These are phyloP conservation scores for Klebsormidium nitens DNA, from an alignment of 139 green algal genomes.

Conservation along the genomic window DNA sequence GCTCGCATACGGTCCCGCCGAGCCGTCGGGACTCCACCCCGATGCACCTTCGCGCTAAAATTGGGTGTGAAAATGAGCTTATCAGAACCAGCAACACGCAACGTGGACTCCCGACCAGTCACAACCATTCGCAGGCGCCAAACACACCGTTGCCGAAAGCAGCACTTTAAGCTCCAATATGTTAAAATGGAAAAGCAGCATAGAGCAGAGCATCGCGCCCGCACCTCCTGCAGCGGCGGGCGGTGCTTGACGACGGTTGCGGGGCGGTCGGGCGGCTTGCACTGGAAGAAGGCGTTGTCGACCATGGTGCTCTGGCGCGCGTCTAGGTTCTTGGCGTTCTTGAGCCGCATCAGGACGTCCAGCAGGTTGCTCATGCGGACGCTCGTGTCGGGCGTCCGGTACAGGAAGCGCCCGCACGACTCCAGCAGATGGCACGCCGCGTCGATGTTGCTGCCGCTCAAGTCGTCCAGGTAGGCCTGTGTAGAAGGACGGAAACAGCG, in stretches of 20 bases:
- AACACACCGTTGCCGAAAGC: too few species aligned
- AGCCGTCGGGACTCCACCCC: too few species aligned
- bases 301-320: slow-evolving; percentile 65
- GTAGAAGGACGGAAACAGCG: not conserved
- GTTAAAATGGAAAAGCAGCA: too few species aligned
- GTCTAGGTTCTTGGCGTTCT: slow-evolving; percentile 79
- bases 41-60: too few species aligned
- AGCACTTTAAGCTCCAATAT: too few species aligned
- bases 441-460: slow-evolving; percentile 79
- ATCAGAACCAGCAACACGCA: too few species aligned
- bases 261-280: slow-evolving; percentile 36
- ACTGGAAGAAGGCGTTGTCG: slow-evolving; percentile 75
- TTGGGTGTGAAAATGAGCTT: too few species aligned
- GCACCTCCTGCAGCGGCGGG: slow-evolving; percentile 59
- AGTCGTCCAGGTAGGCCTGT: slow-evolving; percentile 75
- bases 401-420: slow-evolving; percentile 74
- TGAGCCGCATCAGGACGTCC: slow-evolving; percentile 59
- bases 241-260: slow-evolving; percentile 41
- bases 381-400: slow-evolving; percentile 39
- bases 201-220: too few species aligned
- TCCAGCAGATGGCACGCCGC: slow-evolving; percentile 78
- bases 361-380: slow-evolving; percentile 47
- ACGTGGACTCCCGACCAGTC: too few species aligned
- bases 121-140: too few species aligned
- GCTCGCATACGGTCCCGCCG: too few species aligned